phyloP scores from a whole-genome alignment of 2,329 filamentous ascomycete species.

The Geoglossum cookeanum region DNA sequence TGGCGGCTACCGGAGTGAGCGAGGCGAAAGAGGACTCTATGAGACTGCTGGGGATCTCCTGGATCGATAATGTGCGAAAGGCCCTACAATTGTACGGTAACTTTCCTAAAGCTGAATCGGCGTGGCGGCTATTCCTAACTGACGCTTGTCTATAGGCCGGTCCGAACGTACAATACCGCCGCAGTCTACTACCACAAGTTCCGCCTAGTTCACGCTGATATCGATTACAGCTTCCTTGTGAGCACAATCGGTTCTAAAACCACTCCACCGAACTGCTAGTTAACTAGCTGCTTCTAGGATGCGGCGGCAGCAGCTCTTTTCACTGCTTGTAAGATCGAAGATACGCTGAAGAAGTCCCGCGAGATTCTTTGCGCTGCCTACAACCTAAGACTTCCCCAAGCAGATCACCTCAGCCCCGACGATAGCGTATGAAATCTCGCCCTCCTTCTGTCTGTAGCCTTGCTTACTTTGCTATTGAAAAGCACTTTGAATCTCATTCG shows the following conservation, averaged over 20 bases:
- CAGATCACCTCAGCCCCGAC: constrained; percentile 56
- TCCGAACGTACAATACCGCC: constrained; percentile 82
- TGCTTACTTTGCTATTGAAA: background rate
- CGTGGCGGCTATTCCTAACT: background rate
- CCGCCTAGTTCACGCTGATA: constrained; percentile 65
- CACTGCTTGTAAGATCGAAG: constrained; percentile 90
- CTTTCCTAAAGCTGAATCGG: background rate
- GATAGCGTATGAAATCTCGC: constrained; percentile 44
- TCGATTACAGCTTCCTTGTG: constrained; percentile 57
- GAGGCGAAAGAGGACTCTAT: constrained; percentile 62
- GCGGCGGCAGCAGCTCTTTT: constrained; percentile 77
- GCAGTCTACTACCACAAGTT: constrained; percentile 90
- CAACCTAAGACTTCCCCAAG: constrained; percentile 54
- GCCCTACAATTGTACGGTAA: constrained; percentile 53
- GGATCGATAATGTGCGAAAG: constrained; percentile 71
- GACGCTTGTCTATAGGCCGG: constrained; percentile 36
- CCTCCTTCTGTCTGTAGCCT: background rate
- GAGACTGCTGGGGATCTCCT: constrained; percentile 67
- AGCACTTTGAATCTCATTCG: constrained; percentile 65
- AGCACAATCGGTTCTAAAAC: constrained; percentile 6
- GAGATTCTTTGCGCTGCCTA: constrained; percentile 84
- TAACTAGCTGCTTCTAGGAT: constrained; percentile 33
- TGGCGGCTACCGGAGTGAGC: constrained; percentile 50
- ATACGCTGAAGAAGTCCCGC: constrained; percentile 88
- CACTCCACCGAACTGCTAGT: background rate